Evolutionary conservation across 2,329 filamentous ascomycete genomes (phyloP), one percentile per base, ranked within the genome.

Genomic region (Emmonsiellopsis sp.): DNA sequence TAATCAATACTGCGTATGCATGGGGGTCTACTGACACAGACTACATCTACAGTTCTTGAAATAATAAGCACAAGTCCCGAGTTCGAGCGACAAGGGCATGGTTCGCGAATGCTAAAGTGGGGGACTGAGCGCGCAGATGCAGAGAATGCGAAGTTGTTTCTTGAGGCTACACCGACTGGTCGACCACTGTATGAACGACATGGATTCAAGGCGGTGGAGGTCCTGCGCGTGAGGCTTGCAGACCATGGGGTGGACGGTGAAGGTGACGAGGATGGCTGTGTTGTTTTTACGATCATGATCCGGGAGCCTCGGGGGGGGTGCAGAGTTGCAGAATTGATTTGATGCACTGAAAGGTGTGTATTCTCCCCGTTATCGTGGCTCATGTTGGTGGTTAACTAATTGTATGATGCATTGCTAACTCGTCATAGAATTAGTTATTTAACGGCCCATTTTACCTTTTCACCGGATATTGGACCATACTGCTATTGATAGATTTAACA

Each of bases 111-210:
- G 34, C 13, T 54, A 20, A 41, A 50, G 8, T 46, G 42, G 42
- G 30, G 40, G 7, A 54, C 52, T 13, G 30, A 52, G 26, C 40
- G 34, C 26, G 53, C 53, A n/a, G 53, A 54, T 8, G 49, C 41
- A 11, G 49, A 50, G 8, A 35, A 35, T 13, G 40, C 42, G 10
- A 45, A 49, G 35, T 43, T 54, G 9, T 52, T 41, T 38, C 42
- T 54, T 7, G 53, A 54, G 42, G 41, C 53, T 20, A 52, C 53
- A n/a, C n/a, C 31, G 20, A 34, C 16, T 5, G 53, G 49, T 8
- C 6, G 16, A 13, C 32, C 34, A 7, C 13, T 54, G 13, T 54
- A 54, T 52, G 35, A 54, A 26, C 31, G 40, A n/a, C 31, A 37
- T n/a, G 53, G 53, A 20, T 54, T 49, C 49, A 48, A 41, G 31